Evolutionary conservation across 257 asterid genomes (phyloP).

Genomic region (Fraxinus quadrangulata): DNA sequence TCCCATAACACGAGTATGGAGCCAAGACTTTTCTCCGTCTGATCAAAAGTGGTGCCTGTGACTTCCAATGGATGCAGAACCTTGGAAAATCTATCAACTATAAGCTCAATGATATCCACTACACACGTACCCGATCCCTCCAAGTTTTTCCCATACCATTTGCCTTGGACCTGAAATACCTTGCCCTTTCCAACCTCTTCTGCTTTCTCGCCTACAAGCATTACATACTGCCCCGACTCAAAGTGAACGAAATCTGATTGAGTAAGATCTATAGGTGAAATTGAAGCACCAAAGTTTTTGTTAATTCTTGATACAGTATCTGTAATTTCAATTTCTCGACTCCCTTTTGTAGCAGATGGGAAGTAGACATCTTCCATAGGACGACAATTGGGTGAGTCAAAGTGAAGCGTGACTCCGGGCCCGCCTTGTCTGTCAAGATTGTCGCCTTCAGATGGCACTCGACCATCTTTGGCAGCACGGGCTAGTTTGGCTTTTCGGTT

Average conservation of each 20-base stretch:
- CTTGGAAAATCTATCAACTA: constrained; percentile 44
- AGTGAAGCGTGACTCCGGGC: constrained; percentile 30
- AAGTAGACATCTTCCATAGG: constrained; percentile 50
- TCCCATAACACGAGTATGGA: constrained; percentile 75
- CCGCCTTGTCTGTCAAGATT: constrained; percentile 56
- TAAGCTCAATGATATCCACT: constrained; percentile 67
- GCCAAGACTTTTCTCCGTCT: constrained; percentile 63
- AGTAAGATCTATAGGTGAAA: constrained; percentile 28
- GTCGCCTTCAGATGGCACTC: constrained; percentile 62
- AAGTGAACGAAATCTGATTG: constrained; percentile 33
- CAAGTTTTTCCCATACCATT: constrained; percentile 63
- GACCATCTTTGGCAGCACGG: constrained; percentile 83
- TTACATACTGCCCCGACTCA: constrained; percentile 63
- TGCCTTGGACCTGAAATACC: constrained; percentile 64
- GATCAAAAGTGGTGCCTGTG: constrained; percentile 62
- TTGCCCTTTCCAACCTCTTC: constrained; percentile 74
- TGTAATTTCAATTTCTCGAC: constrained; percentile 38
- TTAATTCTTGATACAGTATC: constrained; percentile 38
- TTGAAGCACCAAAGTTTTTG: constrained; percentile 41
- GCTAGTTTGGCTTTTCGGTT: constrained; percentile 97
- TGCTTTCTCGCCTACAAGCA: constrained; percentile 54
- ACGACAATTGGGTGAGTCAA: constrained; percentile 55
- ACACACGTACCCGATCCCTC: constrained; percentile 61
- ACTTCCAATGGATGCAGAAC: constrained; percentile 64
- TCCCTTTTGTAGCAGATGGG: constrained; percentile 45